Conservation (phyloP, 805 yeast species). For the Pichia exigua region DNA sequence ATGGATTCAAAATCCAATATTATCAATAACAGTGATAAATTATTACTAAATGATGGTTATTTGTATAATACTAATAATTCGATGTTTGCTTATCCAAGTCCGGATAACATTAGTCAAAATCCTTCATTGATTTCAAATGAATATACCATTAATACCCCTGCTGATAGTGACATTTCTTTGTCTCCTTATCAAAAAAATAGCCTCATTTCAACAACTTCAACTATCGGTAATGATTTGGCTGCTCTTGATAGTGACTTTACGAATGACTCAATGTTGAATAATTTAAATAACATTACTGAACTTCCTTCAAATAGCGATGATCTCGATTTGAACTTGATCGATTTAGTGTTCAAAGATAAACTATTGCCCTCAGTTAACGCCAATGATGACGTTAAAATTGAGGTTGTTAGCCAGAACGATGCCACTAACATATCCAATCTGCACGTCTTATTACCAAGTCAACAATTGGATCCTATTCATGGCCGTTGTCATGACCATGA, state of each 20-base stretch:
- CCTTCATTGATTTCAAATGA: not conserved
- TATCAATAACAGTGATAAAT: not conserved
- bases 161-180: slow-evolving; percentile 1
- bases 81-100: not conserved
- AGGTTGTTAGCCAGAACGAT: not conserved
- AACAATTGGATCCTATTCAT: not conserved
- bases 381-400: not conserved
- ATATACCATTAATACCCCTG: not conserved
- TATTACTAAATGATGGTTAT: not conserved
- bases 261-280: not conserved
- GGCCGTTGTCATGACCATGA: not conserved
- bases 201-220: not conserved
- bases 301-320: not conserved
- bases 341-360: not conserved
- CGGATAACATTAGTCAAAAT: not conserved
- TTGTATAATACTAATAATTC: not conserved
- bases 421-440: not conserved
- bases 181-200: slow-evolving; percentile 3
- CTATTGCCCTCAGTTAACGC: not conserved
- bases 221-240: not conserved
- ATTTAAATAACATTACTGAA: not conserved
- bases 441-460: not conserved
- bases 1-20: not conserved
- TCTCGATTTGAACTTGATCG: not conserved
- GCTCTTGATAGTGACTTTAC: not conserved